phyloP scores from a whole-genome alignment of 179 eudicot species.

The Pouteria campechiana region DNA sequence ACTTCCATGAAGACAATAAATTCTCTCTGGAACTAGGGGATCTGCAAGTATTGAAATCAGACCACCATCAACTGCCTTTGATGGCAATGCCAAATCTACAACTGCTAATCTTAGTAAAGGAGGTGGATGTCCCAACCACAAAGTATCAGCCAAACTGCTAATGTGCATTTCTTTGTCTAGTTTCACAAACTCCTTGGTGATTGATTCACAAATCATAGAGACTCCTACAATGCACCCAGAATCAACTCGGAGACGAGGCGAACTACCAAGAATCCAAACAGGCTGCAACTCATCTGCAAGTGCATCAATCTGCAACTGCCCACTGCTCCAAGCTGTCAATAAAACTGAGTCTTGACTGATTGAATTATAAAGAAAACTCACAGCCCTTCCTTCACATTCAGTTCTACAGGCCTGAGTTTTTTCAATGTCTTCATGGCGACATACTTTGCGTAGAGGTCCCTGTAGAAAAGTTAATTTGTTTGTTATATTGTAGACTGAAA shows the following conservation, averaged over 20 bases:
- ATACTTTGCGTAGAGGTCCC: conserved; percentile 85
- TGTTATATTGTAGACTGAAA: background rate
- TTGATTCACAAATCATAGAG: conserved; percentile 92
- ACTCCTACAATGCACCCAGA: conserved; percentile 48
- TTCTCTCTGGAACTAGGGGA: conserved; percentile 76
- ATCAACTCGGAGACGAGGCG: conserved; percentile 66
- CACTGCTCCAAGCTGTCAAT: conserved; percentile 86
- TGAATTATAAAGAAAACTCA: conserved; percentile 64
- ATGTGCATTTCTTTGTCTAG: too few relatives aligned
- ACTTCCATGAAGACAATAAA: conserved; percentile 67
- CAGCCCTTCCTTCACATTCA: conserved; percentile 68
- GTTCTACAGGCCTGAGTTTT: conserved; percentile 26
- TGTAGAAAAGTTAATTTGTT: conserved; percentile 24
- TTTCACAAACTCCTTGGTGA: conserved; percentile 27
- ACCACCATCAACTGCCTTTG: conserved; percentile 23
- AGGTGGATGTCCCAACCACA: conserved; percentile 86
- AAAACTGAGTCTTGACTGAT: conserved; percentile 81
- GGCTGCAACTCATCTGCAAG: conserved; percentile 95
- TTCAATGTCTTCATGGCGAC: conserved; percentile 28
- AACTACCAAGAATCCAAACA: conserved; percentile 59
- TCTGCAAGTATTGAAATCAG: conserved; percentile 47
- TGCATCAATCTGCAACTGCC: conserved; percentile 92
- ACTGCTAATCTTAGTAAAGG: conserved; percentile 73
- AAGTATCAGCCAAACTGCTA: conserved; percentile 41
- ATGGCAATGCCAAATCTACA: conserved; percentile 82